These are phyloP conservation scores for Vitis hybrid DNA, from an alignment of 177 flowering plant genomes.

Conservation along the genomic window DNA sequence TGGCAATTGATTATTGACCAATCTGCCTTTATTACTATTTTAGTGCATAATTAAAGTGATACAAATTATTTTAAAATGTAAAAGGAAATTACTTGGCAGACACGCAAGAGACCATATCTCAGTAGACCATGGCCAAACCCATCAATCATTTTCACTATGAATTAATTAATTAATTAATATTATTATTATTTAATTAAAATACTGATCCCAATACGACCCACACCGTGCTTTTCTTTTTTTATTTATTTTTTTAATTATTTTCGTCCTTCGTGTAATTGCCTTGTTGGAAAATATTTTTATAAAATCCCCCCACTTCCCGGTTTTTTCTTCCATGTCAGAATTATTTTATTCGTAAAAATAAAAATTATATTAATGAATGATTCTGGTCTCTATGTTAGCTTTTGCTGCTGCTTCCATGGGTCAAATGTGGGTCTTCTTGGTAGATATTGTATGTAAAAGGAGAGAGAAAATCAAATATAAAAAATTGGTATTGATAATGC, in stretches of 20 bases:
- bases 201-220: slow-evolving; percentile 20
- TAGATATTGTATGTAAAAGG: slow-evolving; percentile 10
- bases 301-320: slow-evolving; percentile 4
- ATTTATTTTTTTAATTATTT: slow-evolving; percentile 3
- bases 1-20: background rate
- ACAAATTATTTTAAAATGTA: slow-evolving; percentile 4
- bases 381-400: slow-evolving; percentile 2
- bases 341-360: slow-evolving; percentile 2
- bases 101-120: slow-evolving; percentile 26
- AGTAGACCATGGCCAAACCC: slow-evolving; percentile 20
- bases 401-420: slow-evolving; percentile 10
- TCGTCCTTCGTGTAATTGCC: slow-evolving; percentile 8
- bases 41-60: background rate
- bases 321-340: slow-evolving; percentile 10
- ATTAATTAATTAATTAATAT: slow-evolving; percentile 11
- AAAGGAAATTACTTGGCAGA: slow-evolving; percentile 16
- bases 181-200: slow-evolving; percentile 7
- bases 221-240: slow-evolving; percentile 8
- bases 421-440: slow-evolving; percentile 10
- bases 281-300: slow-evolving; percentile 9
- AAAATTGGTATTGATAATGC: too few species aligned
- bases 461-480: slow-evolving; percentile 5
- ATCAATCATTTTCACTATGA: slow-evolving; percentile 30
- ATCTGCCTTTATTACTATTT: background rate
- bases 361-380: background rate